These are phyloP conservation scores for Termitomyces sp. DNA, from an alignment of 768 basidiomycete genomes.

Conservation along the genomic window DNA sequence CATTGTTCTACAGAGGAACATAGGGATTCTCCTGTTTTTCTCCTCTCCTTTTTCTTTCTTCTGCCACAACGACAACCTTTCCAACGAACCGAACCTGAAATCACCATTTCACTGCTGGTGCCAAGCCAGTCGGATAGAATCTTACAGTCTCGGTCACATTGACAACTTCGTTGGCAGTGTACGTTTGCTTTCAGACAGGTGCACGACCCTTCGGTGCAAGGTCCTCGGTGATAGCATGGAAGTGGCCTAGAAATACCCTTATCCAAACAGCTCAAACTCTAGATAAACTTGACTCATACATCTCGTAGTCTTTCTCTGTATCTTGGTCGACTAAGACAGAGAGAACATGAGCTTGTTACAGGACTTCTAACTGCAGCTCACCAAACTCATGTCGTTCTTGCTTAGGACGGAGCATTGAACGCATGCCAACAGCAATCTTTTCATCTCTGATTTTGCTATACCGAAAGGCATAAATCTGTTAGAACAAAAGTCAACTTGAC, in stretches of 20 bases:
- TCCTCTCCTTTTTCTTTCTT: slow-evolving; percentile 16
- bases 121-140: neutral
- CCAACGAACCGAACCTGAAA: slow-evolving; percentile 33
- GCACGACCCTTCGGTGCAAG: slow-evolving; percentile 36
- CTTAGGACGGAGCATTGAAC: neutral
- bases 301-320: neutral
- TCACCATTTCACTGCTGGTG: neutral
- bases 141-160: slow-evolving; percentile 27
- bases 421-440: neutral
- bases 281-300: slow-evolving; percentile 3
- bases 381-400: neutral
- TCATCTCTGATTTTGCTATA: slow-evolving; percentile 3
- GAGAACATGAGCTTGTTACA: neutral
- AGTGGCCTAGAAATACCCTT: slow-evolving; percentile 16
- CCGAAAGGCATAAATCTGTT: slow-evolving; percentile 19
- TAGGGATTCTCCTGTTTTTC: slow-evolving; percentile 1
- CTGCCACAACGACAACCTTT: slow-evolving; percentile 34
- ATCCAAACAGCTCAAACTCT: neutral
- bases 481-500: slow-evolving; percentile 10
- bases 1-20: slow-evolving; percentile 23
- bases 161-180: slow-evolving; percentile 43
- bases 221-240: slow-evolving; percentile 43
- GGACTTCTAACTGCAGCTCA: neutral
- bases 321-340: slow-evolving; percentile 7
- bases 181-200: slow-evolving; percentile 29